Base-by-base conservation (phyloP, 2,329 filamentous ascomycete species). In the Geoglossum cookeanum region DNA sequence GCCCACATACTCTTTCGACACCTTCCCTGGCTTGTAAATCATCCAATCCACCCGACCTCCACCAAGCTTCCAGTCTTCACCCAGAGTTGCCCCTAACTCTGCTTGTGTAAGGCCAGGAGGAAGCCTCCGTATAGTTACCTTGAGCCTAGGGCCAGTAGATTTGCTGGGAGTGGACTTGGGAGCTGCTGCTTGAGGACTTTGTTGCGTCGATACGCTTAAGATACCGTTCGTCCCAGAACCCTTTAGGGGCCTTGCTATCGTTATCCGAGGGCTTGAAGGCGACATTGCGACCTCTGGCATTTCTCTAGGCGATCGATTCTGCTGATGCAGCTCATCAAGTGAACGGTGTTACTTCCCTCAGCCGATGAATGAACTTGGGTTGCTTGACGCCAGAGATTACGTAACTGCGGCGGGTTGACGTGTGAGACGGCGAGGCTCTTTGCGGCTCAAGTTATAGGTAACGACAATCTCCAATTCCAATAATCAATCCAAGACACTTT, bases 41-140 rank as follows among this genome's bases (percentile, higher is more conserved):
- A 85, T 75, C 87, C 87, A 96, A 68, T 94, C 90, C 11, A 94
- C 80, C 66, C 83, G 92, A 35, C 87, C 88, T 53, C 78, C 79
- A n/a, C 85, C 86, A 3, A 78, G 64, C 64, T 82, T 85, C 91
- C 91, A 97, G 54, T 89, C 84, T 1, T 83, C 77, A 3, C 89
- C 90, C 11, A 96, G 68, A 7, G 81, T 76, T 13, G 72, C 69
- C 64, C 82, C 75, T 61, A 94, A 91, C 65, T 98, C 92, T 0
- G 76, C 70, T 65, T 87, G 79, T 0, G 86, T 94, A 68, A 98
- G 75, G 7, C 85, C 87, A 1, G 92, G 90, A 8, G 92, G 87
- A 3, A 98, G 78, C 58, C 91, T 80, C 56, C 94, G 82, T 57
- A 96, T 76, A 29, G 94, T 76, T 11, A 95, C 77, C 74, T 97